These are phyloP conservation scores for Aspergillus hancockii DNA, from an alignment of 495 filamentous ascomycete species.

Conservation along the genomic window DNA sequence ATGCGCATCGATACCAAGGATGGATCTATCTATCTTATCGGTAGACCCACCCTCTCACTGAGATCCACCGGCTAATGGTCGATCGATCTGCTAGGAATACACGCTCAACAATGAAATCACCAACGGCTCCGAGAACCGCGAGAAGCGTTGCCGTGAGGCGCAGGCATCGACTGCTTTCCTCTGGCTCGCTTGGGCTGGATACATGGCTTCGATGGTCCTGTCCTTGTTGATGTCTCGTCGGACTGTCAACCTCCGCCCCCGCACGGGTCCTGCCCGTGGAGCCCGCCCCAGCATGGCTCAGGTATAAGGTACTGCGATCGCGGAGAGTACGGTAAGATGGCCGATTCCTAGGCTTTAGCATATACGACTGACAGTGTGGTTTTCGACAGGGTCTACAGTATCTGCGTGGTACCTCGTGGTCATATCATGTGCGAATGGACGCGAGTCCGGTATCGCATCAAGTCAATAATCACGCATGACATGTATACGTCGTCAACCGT, in stretches of 20 bases:
- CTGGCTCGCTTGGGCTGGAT: slow-evolving; percentile 70
- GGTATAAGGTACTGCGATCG: slow-evolving; percentile 49
- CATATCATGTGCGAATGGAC: not conserved
- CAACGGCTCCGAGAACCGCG: slow-evolving; percentile 53
- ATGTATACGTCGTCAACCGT: not conserved
- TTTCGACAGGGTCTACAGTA: not conserved
- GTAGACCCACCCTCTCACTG: slow-evolving; percentile 3
- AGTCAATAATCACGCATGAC: not conserved
- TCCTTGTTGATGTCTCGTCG: slow-evolving; percentile 46
- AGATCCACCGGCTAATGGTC: slow-evolving; percentile 15
- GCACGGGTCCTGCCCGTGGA: slow-evolving; percentile 41
- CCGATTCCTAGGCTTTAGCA: not conserved
- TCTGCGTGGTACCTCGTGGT: not conserved
- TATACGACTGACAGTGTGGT: not conserved
- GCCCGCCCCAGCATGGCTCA: slow-evolving; percentile 62
- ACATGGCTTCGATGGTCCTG: slow-evolving; percentile 53
- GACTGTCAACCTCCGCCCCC: slow-evolving; percentile 42
- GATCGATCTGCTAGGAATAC: slow-evolving; percentile 48
- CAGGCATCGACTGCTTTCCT: slow-evolving; percentile 70
- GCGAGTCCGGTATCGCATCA: not conserved
- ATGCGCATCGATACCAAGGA: not conserved
- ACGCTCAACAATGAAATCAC: slow-evolving; percentile 57
- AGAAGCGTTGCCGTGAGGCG: slow-evolving; percentile 66
- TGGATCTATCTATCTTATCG: not conserved
- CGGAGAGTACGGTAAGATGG: not conserved